A percentile compares a stretch with the other conserved stretches of the same genome.
phyloP scores from a whole-genome alignment of 495 filamentous ascomycete genomes.

The Xylaria cubensis region DNA sequence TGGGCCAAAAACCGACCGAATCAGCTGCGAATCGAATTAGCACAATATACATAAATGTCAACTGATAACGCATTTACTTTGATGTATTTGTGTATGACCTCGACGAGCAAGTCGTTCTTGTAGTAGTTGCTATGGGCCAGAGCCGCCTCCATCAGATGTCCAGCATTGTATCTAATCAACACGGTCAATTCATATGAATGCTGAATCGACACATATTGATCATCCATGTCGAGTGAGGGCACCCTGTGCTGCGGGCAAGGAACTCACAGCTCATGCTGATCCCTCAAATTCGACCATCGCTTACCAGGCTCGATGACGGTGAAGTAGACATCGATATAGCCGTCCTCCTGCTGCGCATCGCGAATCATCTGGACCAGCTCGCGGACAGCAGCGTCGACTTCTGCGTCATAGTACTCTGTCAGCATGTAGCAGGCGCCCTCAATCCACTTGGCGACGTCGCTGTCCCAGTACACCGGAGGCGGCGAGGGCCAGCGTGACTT shows the following conservation, averaged over 20 bases:
- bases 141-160: constrained; percentile 66
- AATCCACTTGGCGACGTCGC: constrained; percentile 66
- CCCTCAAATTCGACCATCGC: constrained; percentile 63
- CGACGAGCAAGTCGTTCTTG: constrained; percentile 56
- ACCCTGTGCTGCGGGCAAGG: not conserved
- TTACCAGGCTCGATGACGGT: constrained; percentile 59
- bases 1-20: constrained; percentile 57
- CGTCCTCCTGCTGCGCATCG: constrained; percentile 60
- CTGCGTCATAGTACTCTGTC: constrained; percentile 45
- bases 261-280: constrained; percentile 66
- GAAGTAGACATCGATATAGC: constrained; percentile 67
- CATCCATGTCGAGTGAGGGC: not conserved
- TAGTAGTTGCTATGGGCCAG: constrained; percentile 59
- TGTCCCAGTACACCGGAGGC: constrained; percentile 65
- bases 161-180: constrained; percentile 59
- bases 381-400: constrained; percentile 58
- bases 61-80: constrained; percentile 29
- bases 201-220: not conserved
- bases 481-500: constrained; percentile 58
- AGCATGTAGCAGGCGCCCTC: constrained; percentile 66
- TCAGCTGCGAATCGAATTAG: constrained; percentile 34
- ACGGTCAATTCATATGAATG: not conserved
- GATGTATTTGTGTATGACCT: constrained; percentile 61
- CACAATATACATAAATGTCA: not conserved
- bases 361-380: constrained; percentile 64